Evolutionary conservation across 2,329 filamentous ascomycete species (phyloP), one percentile per base, ranked within the genome.

Genomic region (Leptoxyphium fumago): DNA sequence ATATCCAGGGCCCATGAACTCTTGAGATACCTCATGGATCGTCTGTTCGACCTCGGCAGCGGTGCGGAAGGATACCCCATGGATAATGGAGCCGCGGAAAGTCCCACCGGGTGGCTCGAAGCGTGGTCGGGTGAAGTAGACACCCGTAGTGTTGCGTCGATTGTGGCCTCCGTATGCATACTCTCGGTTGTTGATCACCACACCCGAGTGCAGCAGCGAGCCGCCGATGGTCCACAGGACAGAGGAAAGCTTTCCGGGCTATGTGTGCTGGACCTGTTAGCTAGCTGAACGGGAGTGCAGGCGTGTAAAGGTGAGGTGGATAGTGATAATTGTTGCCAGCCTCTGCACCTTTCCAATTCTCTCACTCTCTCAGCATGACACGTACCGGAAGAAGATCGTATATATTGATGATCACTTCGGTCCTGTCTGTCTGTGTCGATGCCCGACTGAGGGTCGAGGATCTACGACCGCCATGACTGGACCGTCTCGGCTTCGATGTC

Each of bases 121-220:
- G 50, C 71, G 72, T 1, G 85, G 84, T 39, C 52, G 54, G 13
- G 84, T 89, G 78, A 79, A 87, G 66, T 91, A 93, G 8, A 93
- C 84, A 41, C 85, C 85, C 3, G 82, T 89, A 45, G 80, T 62
- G 18, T 75, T 74, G 41, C 68, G 74, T 52, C 74, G 75, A 57
- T 84, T 78, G 60, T 93, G 85, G 1, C 85, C 85, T 38, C 85
- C 85, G 56, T 85, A 93, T 17, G 85, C 85, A 59, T 91, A 93
- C 67, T 93, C 85, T 50, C 71, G 75, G 52, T 80, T 77, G 59
- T 80, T 80, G 63, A 91, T 84, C 36, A 87, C 83, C 43, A 93
- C 81, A 43, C 84, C 85, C 0, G 84, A 84, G 61, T 93, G 85
- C 5, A 91, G 74, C 29, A 93, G 76, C 5, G 80, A 84, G 39